Evolutionary conservation across 1,284 basidiomycete genomes (phyloP), one percentile per base, ranked within the genome.

Genomic region (Afroboletus lepidellus): DNA sequence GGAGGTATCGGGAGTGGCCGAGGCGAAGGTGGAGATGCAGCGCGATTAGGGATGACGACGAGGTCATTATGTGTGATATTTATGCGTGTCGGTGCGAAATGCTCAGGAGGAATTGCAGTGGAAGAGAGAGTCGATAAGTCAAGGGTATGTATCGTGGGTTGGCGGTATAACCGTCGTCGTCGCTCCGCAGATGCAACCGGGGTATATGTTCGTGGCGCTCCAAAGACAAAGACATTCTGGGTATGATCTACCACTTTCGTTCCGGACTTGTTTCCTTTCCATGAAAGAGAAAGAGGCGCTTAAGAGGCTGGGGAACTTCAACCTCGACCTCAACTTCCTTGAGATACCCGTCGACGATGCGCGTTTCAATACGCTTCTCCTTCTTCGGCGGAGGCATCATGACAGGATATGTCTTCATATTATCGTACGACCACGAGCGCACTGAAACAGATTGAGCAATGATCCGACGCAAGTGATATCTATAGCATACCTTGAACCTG

Each of bases 351-450:
- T 85, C 76, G 42, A 85, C 72, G 37, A 84, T 46, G 25, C 57
- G 66, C 8, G 62, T 65, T 63, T 74, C 73, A 18, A 74, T 73
- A 54, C 75, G 77, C 63, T 75, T 79, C 70, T 83, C 80, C 65
- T 74, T 83, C 69, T 75, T 75, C 24, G 71, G 66, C 16, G 77
- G 77, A 37, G 77, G 69, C 54, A 74, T 76, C 81, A 87, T 83
- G 54, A 80, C 72, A 7, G 82, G 80, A 56, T 87, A 87, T 1
- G 83, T 85, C 62, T 76, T 76, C 48, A 83, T 68, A 57, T 84
- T 81, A 57, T 86, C 85, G 60, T 86, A 87, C 2, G 84, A 86
- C 84, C 83, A 85, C 1, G 85, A 81, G 18, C 83, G 83, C 13
- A 73, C 85, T 62, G 36, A 41, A 42, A 13, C 8, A 6, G 13